Conservation (phyloP, 371 early-diverging fungal genomes). For the Mortierella sp. region DNA sequence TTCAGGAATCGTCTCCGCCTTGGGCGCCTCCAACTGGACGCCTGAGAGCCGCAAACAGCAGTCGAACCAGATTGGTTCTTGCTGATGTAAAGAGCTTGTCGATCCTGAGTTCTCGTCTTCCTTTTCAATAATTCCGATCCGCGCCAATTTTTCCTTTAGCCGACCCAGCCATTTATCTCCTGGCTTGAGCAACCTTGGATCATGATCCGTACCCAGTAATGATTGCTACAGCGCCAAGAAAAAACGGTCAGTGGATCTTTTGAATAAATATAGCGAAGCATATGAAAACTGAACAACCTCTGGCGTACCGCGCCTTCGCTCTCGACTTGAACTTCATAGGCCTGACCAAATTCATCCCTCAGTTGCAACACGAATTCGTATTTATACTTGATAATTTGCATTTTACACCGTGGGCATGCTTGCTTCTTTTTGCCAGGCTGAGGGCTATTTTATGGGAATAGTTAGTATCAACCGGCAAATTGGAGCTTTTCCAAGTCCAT, state of each 20-base stretch:
- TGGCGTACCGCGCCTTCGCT: constrained; percentile 27
- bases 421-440: too few species aligned
- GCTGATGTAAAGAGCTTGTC: not conserved
- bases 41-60: constrained; percentile 9
- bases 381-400: not conserved
- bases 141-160: constrained; percentile 3
- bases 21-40: not conserved
- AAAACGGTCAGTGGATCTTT: too few species aligned
- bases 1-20: not conserved
- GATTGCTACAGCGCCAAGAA: not conserved
- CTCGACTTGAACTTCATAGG: constrained; percentile 13
- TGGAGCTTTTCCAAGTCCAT: too few species aligned
- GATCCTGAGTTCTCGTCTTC: not conserved
- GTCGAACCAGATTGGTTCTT: constrained; percentile 14
- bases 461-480: too few species aligned
- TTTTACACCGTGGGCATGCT: too few species aligned
- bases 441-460: too few species aligned
- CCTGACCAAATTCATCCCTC: constrained; percentile 24
- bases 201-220: constrained; percentile 2
- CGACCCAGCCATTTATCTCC: not conserved
- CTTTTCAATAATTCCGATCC: constrained; percentile 13
- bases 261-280: too few species aligned
- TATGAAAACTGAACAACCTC: too few species aligned
- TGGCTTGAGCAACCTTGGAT: constrained; percentile 10
- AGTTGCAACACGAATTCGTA: constrained; percentile 20